Conservation (phyloP, 2,329 filamentous ascomycete species). For the Aspergillus fructus region DNA sequence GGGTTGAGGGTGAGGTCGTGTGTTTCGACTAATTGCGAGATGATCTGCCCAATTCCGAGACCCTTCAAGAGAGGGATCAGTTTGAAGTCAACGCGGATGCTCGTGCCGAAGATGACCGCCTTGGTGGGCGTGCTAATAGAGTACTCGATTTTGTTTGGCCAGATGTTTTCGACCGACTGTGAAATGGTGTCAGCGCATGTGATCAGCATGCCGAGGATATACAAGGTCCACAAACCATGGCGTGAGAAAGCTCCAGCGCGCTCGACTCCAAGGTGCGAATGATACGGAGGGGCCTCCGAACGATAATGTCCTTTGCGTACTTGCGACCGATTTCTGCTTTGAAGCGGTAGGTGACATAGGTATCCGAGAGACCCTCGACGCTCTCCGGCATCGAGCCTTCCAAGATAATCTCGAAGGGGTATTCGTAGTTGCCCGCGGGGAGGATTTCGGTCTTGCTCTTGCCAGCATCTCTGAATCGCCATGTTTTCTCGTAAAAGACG, state of each 20-base stretch:
- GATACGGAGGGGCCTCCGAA: slow-evolving; percentile 74
- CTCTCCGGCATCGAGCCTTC: slow-evolving; percentile 73
- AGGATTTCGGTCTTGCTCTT: slow-evolving; percentile 56
- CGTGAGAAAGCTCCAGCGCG: slow-evolving; percentile 75
- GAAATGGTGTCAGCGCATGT: slow-evolving; percentile 17
- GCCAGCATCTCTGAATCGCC: slow-evolving; percentile 63
- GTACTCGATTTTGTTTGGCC: slow-evolving; percentile 97
- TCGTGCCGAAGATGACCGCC: slow-evolving; percentile 90
- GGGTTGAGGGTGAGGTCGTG: slow-evolving; percentile 63
- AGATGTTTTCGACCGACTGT: slow-evolving; percentile 85
- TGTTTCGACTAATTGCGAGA: slow-evolving; percentile 75
- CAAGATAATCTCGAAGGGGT: slow-evolving; percentile 74
- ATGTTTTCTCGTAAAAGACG: slow-evolving; percentile 66
- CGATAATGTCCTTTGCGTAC: slow-evolving; percentile 80
- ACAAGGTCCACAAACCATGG: slow-evolving; percentile 60
- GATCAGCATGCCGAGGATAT: neutral
- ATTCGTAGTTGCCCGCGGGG: slow-evolving; percentile 76
- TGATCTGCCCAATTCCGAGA: slow-evolving; percentile 78
- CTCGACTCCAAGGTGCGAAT: slow-evolving; percentile 75
- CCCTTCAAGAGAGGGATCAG: slow-evolving; percentile 88
- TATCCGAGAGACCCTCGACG: slow-evolving; percentile 83
- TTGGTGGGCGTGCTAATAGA: slow-evolving; percentile 91
- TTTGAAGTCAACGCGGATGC: slow-evolving; percentile 78
- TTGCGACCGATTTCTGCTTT: slow-evolving; percentile 91
- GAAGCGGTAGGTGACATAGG: slow-evolving; percentile 84